phyloP scores from a whole-genome alignment of 345 rosid genomes.

The Rhizophora mangle region DNA sequence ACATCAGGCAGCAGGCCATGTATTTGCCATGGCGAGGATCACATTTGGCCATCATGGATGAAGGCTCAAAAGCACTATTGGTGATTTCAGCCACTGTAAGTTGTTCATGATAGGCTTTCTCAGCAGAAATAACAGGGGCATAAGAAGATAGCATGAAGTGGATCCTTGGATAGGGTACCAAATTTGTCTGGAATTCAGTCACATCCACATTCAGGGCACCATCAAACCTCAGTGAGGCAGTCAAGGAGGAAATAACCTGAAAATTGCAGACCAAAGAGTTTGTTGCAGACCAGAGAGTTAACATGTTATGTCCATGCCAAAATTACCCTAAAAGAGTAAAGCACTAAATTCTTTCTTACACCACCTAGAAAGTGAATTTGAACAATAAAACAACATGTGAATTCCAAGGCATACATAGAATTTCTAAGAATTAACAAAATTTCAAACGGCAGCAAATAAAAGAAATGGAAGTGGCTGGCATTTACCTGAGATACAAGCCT shows the following conservation, averaged over 20 bases:
- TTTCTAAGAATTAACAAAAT: not conserved
- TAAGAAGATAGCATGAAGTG: slow-evolving; percentile 33
- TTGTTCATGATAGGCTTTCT: slow-evolving; percentile 31
- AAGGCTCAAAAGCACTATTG: slow-evolving; percentile 30
- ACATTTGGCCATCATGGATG: slow-evolving; percentile 33
- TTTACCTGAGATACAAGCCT: slow-evolving; percentile 30
- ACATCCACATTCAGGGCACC: slow-evolving; percentile 32
- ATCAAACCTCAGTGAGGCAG: slow-evolving; percentile 29
- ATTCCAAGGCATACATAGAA: too few species aligned
- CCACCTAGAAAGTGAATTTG: too few species aligned
- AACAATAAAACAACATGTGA: too few species aligned
- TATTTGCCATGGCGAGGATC: slow-evolving; percentile 33
- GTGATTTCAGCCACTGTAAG: slow-evolving; percentile 29
- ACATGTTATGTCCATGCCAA: not conserved
- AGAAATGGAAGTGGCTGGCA: not conserved
- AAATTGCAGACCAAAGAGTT: not conserved
- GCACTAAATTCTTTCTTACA: too few species aligned
- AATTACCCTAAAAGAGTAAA: not conserved
- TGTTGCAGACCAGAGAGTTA: not conserved
- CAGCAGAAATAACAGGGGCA: slow-evolving; percentile 30
- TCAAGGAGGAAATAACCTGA: slow-evolving; percentile 29
- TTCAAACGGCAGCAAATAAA: not conserved
- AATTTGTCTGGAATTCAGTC: slow-evolving; percentile 31
- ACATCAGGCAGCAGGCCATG: slow-evolving; percentile 32
- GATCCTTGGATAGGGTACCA: slow-evolving; percentile 31